Base-by-base conservation (phyloP, 2,329 filamentous ascomycete species). In the Beauveria asiatica region DNA sequence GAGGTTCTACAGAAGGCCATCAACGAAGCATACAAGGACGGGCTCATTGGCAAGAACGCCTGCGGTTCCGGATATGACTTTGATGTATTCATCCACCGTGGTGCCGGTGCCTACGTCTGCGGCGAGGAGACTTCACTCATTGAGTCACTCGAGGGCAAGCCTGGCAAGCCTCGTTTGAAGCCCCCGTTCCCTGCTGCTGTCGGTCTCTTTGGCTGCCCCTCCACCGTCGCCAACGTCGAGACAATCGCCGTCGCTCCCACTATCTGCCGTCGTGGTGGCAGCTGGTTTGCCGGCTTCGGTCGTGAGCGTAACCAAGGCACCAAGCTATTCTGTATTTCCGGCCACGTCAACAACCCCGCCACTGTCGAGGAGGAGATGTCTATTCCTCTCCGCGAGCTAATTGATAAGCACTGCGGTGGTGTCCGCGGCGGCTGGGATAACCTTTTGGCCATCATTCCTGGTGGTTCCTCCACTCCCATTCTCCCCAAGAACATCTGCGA, bases 311-410 rank as follows among this genome's bases (percentile, higher is more conserved):
- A 99, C 79, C 84, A 91, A 69, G 94, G 94, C 70, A 99, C 94
- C 65, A 99, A 99, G 82, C 88, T 99, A 46, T 99, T 89, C 81
- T 97, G 92, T 76, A 97, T 99, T 73, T 97, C 93, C 59, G 94
- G 94, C 30, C 91, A 97, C 75, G 94, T 99, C 79, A 99, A 99
- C 83, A 95, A 97, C 80, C 94, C 94, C 59, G 91, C 85, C 75
- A 97, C 94, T 1, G 94, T 99, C 63, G 94, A 99, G 76, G 94
- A 99, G 79, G 94, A 99, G 79, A 99, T 99, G 94, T 96, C 90
- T 57, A 99, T 99, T 67, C 89, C 94, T 48, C 85, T 99, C 62
- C 88, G 90, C 49, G 94, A 99, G 76, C 85, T 99, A 64, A 97
- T 99, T 69, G 94, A 99, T 65, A 94, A 91, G 80, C 94, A 99